Percentiles rank a stretch among this genome's conserved stretches.
These are phyloP conservation scores for barrel medic (Medicago truncatula) DNA, from an alignment of 306 rosid genomes.

Conservation along the genomic window DNA sequence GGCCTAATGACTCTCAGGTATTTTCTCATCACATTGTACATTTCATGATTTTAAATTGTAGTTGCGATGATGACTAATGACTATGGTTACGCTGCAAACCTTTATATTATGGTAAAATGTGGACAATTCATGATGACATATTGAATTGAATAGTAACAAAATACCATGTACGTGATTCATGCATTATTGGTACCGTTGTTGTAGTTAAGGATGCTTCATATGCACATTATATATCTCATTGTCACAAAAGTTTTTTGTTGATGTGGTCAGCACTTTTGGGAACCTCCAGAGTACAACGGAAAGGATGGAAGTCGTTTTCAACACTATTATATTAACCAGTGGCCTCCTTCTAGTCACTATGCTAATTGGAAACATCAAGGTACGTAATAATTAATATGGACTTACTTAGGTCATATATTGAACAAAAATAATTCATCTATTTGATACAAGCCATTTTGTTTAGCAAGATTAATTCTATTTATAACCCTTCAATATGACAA, in stretches of 20 bases:
- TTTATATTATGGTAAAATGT: too few relatives aligned
- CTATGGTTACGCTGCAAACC: neutral
- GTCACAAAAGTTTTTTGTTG: neutral
- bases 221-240: neutral
- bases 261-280: slow-evolving; percentile 80
- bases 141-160: too few relatives aligned
- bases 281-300: slow-evolving; percentile 91
- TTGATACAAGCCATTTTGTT: neutral
- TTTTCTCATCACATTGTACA: neutral
- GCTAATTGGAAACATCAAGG: slow-evolving; percentile 98
- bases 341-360: slow-evolving; percentile 91
- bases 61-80: too few relatives aligned
- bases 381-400: slow-evolving; percentile 11
- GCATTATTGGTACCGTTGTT: neutral
- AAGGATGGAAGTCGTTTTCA: slow-evolving; percentile 87
- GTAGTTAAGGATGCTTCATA: slow-evolving; percentile 30
- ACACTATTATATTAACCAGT: slow-evolving; percentile 82
- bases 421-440: slow-evolving; percentile 1
- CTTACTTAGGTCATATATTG: neutral
- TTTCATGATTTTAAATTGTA: neutral
- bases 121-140: too few relatives aligned
- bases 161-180: neutral
- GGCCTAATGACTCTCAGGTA: slow-evolving; percentile 98
- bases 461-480: neutral
- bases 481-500: neutral